Conservation (phyloP, 768 basidiomycete genomes). For the Trametes gibbosa region DNA sequence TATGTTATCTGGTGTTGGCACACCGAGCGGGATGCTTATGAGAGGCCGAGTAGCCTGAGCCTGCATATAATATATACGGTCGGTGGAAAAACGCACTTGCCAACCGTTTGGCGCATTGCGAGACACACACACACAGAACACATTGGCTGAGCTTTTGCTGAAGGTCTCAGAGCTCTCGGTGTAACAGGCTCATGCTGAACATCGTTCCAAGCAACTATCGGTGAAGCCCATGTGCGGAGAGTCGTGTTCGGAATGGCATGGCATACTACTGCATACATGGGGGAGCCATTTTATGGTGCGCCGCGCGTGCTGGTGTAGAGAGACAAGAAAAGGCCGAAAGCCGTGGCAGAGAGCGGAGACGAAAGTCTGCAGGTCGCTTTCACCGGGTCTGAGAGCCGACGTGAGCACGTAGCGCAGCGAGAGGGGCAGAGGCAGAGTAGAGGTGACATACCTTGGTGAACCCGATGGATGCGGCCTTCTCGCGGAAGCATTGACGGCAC, state of each 20-base stretch:
- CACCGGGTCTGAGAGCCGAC: constrained; percentile 22
- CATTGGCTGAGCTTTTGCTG: too few relatives aligned
- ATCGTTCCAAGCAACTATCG: neutral
- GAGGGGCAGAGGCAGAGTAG: neutral
- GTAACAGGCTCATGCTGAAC: too few relatives aligned
- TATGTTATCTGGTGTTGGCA: too few relatives aligned
- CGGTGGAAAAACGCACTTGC: too few relatives aligned
- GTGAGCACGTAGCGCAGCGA: neutral
- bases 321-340: constrained; percentile 10
- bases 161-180: too few relatives aligned
- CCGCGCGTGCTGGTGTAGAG: constrained; percentile 1
- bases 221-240: constrained; percentile 10
- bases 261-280: constrained; percentile 26
- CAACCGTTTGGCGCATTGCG: too few relatives aligned
- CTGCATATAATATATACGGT: too few relatives aligned
- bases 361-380: constrained; percentile 7
- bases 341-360: constrained; percentile 2
- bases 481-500: constrained; percentile 98
- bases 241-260: constrained; percentile 24
- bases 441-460: constrained; percentile 91
- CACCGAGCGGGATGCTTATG: too few relatives aligned
- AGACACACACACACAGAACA: too few relatives aligned
- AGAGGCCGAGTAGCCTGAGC: too few relatives aligned
- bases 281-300: constrained; percentile 12
- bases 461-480: constrained; percentile 90